Evolutionary conservation across 495 filamentous ascomycete species (phyloP), one percentile per base, ranked within the genome.

Genomic region (Aspergillus cavernicola): DNA sequence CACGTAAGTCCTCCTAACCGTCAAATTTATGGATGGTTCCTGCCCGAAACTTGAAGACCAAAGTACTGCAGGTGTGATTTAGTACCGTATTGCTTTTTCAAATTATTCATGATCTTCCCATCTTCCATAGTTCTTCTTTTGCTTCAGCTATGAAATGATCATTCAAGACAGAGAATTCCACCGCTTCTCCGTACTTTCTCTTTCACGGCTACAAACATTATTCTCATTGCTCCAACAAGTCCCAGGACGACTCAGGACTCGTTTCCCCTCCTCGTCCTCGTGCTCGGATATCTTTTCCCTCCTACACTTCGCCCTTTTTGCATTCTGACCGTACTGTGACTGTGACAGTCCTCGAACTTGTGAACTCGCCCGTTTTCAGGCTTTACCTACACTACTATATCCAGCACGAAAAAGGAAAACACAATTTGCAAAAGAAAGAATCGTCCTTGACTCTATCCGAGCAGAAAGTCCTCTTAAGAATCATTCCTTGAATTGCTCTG

Each of bases 401-500:
- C 23, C 15, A 35, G 15, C 33, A 44, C 36, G 28, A 16, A 26
- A 43, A 24, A 48, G 32, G 39, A 47, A 50, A 32, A 53, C 42
- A 50, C 52, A n/a, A 19, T 23, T 42, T 31, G n/a, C n/a, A n/a
- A n/a, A 56, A 44, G 49, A 50, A 45, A 43, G 18, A 33, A 20
- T 15, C 24, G 15, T 45, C 6, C 19, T 31, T 18, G 41, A 28
- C 24, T 42, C 18, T 33, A 23, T n/a, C n/a, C n/a, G 43, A 39
- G 16, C 38, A 40, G 20, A 37, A 41, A 40, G 10, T 19, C 22
- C 29, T 15, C 10, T 43, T 32, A 9, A 47, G 42, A 37, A 38
- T 49, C 47, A 56, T 53, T 53, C 50, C 42, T 24, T 53, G 53
- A 57, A 61, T 61, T 57, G 47, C 56, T 62, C 56, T 58, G 52